These are phyloP conservation scores for Colletotrichum aenigma DNA, from an alignment of 2,329 filamentous ascomycete species.

Conservation along the genomic window DNA sequence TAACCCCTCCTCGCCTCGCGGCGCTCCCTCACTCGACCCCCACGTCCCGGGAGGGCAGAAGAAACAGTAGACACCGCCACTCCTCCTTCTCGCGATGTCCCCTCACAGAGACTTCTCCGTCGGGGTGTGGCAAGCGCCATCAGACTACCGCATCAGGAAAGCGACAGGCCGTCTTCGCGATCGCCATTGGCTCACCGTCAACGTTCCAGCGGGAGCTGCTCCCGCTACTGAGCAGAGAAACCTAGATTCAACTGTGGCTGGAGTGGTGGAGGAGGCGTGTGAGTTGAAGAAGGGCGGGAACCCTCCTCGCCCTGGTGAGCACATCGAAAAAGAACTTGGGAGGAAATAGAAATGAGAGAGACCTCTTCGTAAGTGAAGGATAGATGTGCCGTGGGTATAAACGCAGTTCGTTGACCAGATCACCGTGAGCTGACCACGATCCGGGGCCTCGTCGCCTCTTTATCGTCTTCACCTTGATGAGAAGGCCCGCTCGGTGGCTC, in stretches of 20 bases:
- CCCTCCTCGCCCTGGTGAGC: background rate
- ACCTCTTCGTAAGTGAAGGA: background rate
- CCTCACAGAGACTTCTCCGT: background rate
- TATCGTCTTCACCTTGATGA: slow-evolving; percentile 6
- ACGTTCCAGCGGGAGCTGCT: slow-evolving; percentile 5
- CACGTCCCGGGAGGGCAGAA: background rate
- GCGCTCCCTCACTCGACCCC: background rate
- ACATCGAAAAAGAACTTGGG: background rate
- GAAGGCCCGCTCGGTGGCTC: background rate
- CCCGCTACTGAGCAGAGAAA: background rate
- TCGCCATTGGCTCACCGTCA: slow-evolving; percentile 20
- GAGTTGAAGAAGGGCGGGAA: background rate
- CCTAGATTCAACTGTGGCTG: slow-evolving; percentile 5
- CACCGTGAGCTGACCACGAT: background rate
- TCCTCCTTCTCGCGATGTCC: background rate
- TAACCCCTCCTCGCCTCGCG: background rate
- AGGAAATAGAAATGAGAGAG: background rate
- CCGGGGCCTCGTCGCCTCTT: slow-evolving; percentile 1
- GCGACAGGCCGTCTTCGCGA: background rate
- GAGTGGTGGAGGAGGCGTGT: background rate
- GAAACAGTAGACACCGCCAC: background rate
- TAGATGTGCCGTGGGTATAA: background rate
- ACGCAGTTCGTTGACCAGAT: background rate
- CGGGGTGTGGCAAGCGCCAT: slow-evolving; percentile 1
- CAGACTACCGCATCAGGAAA: slow-evolving; percentile 19